Evolutionary conservation across 2,329 filamentous ascomycete genomes (phyloP).

Genomic region (Sordariomycetes sp.): DNA sequence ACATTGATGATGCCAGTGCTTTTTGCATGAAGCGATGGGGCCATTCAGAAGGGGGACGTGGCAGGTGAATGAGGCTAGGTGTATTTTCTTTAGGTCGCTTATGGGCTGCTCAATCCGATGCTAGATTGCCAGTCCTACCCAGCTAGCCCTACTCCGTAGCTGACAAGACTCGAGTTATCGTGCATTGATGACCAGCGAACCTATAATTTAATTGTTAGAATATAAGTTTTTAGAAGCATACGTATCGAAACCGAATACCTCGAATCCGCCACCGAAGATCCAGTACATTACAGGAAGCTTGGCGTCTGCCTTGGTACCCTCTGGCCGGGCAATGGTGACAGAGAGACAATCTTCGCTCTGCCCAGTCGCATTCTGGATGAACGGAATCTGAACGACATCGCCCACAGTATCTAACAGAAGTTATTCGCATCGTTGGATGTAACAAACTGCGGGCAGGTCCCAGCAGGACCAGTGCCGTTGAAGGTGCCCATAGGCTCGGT

Average conservation of each 20-base stretch:
- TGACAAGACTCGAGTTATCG: conserved; percentile 35
- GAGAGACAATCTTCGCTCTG: conserved; percentile 53
- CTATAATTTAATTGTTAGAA: conserved; percentile 29
- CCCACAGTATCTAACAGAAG: conserved; percentile 32
- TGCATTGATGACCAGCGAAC: conserved; percentile 40
- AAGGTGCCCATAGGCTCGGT: conserved; percentile 47
- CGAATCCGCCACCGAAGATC: conserved; percentile 61
- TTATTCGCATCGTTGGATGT: conserved; percentile 36
- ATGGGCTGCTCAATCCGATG: no score
- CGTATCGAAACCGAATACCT: conserved; percentile 32
- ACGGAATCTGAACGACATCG: conserved; percentile 37
- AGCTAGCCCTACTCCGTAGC: conserved; percentile 30
- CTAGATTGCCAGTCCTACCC: no score
- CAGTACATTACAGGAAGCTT: conserved; percentile 59
- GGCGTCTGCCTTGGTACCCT: conserved; percentile 37
- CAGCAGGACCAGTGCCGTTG: conserved; percentile 45
- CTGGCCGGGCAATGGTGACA: conserved; percentile 48
- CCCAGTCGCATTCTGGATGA: conserved; percentile 44
- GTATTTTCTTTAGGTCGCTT: no score
- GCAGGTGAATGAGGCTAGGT: no score
- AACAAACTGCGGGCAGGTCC: conserved; percentile 63
- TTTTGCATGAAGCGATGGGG: no score
- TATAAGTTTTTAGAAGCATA: conserved; percentile 48
- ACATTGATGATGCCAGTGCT: no score
- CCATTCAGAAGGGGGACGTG: no score